Conservation (phyloP, 352 stramenopile genomes). For the Discostella stelligera region DNA sequence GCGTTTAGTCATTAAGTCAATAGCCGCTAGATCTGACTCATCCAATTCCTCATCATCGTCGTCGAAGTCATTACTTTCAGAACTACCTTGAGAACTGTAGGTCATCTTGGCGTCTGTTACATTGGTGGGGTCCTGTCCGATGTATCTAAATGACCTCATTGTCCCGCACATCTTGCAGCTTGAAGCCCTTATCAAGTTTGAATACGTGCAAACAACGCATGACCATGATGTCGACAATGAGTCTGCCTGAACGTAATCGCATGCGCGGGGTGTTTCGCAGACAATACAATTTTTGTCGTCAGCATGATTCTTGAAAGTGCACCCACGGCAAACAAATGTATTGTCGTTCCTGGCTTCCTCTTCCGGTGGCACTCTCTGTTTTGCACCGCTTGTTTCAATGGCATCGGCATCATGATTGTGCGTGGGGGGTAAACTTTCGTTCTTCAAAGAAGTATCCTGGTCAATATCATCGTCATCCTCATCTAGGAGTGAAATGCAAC, state of each 20-base stretch:
- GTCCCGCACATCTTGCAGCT: constrained; percentile 10
- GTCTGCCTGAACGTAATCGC: neutral
- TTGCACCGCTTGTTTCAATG: too few relatives aligned
- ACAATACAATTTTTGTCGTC: too few relatives aligned
- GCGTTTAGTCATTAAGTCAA: constrained; percentile 16
- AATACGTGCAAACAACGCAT: constrained; percentile 21
- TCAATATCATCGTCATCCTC: too few relatives aligned
- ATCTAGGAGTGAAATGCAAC: too few relatives aligned
- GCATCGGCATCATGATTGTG: too few relatives aligned
- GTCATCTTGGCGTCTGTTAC: neutral
- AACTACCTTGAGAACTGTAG: neutral
- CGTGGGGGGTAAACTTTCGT: too few relatives aligned
- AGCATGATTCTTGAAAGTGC: too few relatives aligned
- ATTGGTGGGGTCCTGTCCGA: neutral
- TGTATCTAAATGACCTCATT: neutral
- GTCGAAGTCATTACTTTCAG: constrained; percentile 13
- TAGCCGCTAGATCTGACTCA: constrained; percentile 25
- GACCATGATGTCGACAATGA: constrained; percentile 7
- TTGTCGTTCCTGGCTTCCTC: too few relatives aligned
- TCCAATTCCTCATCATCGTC: constrained; percentile 19
- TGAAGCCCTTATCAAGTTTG: neutral
- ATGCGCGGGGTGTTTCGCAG: too few relatives aligned
- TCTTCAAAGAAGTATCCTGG: too few relatives aligned
- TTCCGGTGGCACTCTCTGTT: too few relatives aligned
- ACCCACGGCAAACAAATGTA: too few relatives aligned